phyloP scores from a whole-genome alignment of 2,329 filamentous ascomycete genomes.

The Cladorrhinum sp. region DNA sequence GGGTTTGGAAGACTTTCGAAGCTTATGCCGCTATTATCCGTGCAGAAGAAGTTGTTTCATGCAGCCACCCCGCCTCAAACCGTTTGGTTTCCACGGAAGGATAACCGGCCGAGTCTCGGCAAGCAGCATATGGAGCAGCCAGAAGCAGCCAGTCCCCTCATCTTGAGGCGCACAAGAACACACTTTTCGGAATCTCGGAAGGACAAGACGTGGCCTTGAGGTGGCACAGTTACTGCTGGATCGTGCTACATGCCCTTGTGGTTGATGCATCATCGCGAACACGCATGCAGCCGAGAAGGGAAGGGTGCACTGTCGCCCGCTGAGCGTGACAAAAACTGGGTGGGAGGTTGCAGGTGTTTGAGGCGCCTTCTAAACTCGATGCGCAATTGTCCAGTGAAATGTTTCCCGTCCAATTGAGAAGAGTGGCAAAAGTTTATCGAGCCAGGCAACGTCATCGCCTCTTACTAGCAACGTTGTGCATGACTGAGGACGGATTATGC shows the following conservation, averaged over 20 bases:
- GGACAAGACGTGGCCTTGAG: background rate
- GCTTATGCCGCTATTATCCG: background rate
- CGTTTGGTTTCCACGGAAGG: background rate
- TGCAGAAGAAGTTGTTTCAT: background rate
- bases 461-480: too few species aligned
- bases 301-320: background rate
- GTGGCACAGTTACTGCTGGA: background rate
- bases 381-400: too few species aligned
- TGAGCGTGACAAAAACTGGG: too few species aligned
- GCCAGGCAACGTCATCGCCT: too few species aligned
- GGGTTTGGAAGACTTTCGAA: background rate
- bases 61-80: background rate
- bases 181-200: too few species aligned
- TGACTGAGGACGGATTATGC: background rate
- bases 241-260: background rate
- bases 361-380: too few species aligned
- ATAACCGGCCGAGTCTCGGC: background rate
- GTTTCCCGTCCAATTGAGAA: too few species aligned
- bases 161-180: too few species aligned
- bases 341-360: background rate
- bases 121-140: background rate
- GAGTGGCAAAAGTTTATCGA: too few species aligned
- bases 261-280: background rate
- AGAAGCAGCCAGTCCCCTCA: too few species aligned
- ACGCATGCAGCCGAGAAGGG: background rate